phyloP scores from a whole-genome alignment of 1,284 basidiomycete genomes.

The Bothia castanella region DNA sequence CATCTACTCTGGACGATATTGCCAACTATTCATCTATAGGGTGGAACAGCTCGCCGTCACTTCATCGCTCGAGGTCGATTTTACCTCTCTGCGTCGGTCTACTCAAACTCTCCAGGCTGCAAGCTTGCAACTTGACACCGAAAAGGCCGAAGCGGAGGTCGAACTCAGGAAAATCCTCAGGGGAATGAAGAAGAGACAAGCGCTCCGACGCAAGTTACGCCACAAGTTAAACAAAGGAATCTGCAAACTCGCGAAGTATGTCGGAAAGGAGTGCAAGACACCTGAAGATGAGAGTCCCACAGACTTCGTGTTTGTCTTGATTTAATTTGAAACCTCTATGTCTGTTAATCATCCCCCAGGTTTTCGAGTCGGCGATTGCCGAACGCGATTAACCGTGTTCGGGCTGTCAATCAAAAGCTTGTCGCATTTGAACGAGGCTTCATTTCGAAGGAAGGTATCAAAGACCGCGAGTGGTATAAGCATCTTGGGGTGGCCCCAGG shows the following conservation, averaged over 20 bases:
- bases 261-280: slow-evolving; percentile 23
- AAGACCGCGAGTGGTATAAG: slow-evolving; percentile 67
- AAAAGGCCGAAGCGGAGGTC: slow-evolving; percentile 42
- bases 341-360: slow-evolving; percentile 14
- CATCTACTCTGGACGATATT: not conserved
- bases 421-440: slow-evolving; percentile 67
- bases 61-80: slow-evolving; percentile 29
- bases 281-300: slow-evolving; percentile 2
- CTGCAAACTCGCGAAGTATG: slow-evolving; percentile 32
- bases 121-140: slow-evolving; percentile 52
- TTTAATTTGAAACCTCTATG: not conserved
- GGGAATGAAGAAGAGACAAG: slow-evolving; percentile 24
- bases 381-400: slow-evolving; percentile 48
- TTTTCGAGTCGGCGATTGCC: slow-evolving; percentile 35
- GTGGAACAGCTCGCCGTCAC: slow-evolving; percentile 30
- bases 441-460: slow-evolving; percentile 62
- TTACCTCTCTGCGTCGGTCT: slow-evolving; percentile 39
- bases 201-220: slow-evolving; percentile 7
- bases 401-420: slow-evolving; percentile 55
- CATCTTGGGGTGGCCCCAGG: slow-evolving; percentile 75
- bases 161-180: slow-evolving; percentile 36
- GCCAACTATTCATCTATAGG: slow-evolving; percentile 20
- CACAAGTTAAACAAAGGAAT: slow-evolving; percentile 24
- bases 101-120: slow-evolving; percentile 50
- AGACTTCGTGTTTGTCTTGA: slow-evolving; percentile 18